Percentiles rank a stretch among this genome's conserved stretches.
phyloP scores from a whole-genome alignment of 768 basidiomycete genomes.

The Suillus clintonianus region DNA sequence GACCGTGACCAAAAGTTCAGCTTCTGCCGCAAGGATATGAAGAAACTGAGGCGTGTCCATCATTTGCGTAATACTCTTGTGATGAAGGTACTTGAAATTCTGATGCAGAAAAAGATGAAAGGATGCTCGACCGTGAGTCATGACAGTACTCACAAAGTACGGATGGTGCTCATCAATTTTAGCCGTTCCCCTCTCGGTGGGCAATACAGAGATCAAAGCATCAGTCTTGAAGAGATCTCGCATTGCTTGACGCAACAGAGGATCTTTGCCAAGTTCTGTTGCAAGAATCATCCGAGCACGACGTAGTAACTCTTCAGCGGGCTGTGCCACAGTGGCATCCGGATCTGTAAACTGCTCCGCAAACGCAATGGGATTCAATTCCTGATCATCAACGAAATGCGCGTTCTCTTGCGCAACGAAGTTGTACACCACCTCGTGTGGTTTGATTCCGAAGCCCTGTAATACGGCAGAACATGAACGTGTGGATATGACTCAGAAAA shows the following conservation, averaged over 20 bases:
- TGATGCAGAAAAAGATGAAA: conserved; percentile 29
- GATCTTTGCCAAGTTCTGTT: conserved; percentile 92
- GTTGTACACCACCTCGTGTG: conserved; percentile 85
- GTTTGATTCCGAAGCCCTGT: conserved; percentile 82
- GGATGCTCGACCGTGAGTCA: background rate
- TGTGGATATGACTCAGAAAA: background rate
- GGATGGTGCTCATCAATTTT: conserved; percentile 78
- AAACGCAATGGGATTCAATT: conserved; percentile 72
- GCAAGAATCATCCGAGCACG: conserved; percentile 82
- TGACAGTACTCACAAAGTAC: conserved; percentile 57
- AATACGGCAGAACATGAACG: conserved; percentile 1
- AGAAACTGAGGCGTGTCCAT: conserved; percentile 78
- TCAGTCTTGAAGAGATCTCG: conserved; percentile 74
- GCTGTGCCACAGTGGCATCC: conserved; percentile 55
- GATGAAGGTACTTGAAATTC: conserved; percentile 93
- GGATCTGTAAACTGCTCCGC: conserved; percentile 87
- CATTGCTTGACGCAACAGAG: conserved; percentile 76
- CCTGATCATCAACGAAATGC: conserved; percentile 80
- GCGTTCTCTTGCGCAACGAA: conserved; percentile 61
- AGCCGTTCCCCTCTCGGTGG: conserved; percentile 82
- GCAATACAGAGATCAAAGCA: conserved; percentile 75
- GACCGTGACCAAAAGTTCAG: conserved; percentile 83
- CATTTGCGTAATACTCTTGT: conserved; percentile 76
- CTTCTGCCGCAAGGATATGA: conserved; percentile 87
- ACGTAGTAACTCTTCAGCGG: conserved; percentile 68